phyloP scores from a whole-genome alignment of 169 alveolate genomes.

The Eimeria acervulina region DNA sequence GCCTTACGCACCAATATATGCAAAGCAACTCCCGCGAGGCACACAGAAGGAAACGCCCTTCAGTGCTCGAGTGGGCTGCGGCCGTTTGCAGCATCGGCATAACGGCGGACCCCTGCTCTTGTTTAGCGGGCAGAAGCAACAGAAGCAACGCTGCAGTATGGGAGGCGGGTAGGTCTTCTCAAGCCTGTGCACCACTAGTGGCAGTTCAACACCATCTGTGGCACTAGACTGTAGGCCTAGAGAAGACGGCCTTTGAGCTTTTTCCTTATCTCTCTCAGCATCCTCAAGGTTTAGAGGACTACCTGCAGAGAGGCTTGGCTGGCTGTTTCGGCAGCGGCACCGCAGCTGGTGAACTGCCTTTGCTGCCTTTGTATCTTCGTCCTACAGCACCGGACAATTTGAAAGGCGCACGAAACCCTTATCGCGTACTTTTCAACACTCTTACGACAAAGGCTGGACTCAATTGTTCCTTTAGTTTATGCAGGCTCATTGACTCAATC shows the following conservation, averaged over 20 bases:
- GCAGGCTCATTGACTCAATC: background rate
- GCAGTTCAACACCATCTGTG: background rate
- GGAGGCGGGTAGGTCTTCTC: slow-evolving; percentile 63
- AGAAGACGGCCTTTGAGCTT: background rate
- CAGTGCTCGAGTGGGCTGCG: slow-evolving; percentile 54
- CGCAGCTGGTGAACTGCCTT: slow-evolving; percentile 52
- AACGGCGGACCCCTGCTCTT: background rate
- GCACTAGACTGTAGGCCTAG: background rate
- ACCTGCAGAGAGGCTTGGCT: background rate
- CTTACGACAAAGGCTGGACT: too few species aligned
- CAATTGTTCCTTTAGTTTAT: too few species aligned
- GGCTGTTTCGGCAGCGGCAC: background rate
- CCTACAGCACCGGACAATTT: slow-evolving; percentile 2
- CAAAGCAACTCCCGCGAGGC: slow-evolving; percentile 63
- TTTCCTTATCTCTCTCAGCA: background rate
- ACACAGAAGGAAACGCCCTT: slow-evolving; percentile 68
- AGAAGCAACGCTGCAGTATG: slow-evolving; percentile 40
- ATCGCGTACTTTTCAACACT: background rate
- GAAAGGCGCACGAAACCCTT: background rate
- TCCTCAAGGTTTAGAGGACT: background rate
- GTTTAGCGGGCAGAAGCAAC: slow-evolving; percentile 18
- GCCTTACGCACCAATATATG: slow-evolving; percentile 53
- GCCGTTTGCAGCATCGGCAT: slow-evolving; percentile 61
- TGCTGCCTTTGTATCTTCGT: slow-evolving; percentile 46
- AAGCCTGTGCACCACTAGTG: slow-evolving; percentile 43